Conservation (phyloP, 371 early-diverging fungal species). For the Circinella minor region DNA sequence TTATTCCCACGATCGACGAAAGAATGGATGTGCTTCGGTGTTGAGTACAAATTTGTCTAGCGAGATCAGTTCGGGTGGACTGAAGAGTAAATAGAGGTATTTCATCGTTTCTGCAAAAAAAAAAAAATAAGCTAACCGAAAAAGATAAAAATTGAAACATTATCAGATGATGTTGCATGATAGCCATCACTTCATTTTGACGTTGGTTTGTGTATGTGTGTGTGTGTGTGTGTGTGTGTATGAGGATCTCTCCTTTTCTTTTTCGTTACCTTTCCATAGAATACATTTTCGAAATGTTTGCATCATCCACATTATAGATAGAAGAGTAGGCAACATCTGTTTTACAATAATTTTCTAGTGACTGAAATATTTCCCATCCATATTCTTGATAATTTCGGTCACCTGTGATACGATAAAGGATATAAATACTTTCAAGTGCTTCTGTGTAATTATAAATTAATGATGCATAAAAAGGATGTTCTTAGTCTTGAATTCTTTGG, state of each 20-base stretch:
- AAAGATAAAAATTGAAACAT: not conserved
- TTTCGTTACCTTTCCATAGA: conserved; percentile 49
- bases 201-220: no score
- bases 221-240: no score
- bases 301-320: conserved; percentile 58
- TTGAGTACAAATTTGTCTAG: conserved; percentile 78
- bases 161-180: not conserved
- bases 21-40: conserved; percentile 75
- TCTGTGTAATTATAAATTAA: conserved; percentile 47
- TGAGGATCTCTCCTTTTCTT: not conserved
- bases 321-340: conserved; percentile 66
- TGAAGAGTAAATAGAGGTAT: conserved; percentile 83
- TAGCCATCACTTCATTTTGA: no score
- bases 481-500: not conserved
- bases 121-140: conserved; percentile 54
- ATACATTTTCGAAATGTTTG: conserved; percentile 40
- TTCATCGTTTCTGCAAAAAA: conserved; percentile 90
- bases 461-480: not conserved
- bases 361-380: conserved; percentile 75
- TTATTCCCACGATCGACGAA: conserved; percentile 21
- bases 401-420: conserved; percentile 75
- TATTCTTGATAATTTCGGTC: conserved; percentile 76
- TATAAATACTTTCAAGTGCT: conserved; percentile 79
- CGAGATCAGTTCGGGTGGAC: conserved; percentile 62
- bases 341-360: conserved; percentile 70